A percentile compares a stretch with the other conserved stretches of the same genome.
phyloP scores from a whole-genome alignment of 768 basidiomycete species.

The Sistotremastrum niveocremeum region DNA sequence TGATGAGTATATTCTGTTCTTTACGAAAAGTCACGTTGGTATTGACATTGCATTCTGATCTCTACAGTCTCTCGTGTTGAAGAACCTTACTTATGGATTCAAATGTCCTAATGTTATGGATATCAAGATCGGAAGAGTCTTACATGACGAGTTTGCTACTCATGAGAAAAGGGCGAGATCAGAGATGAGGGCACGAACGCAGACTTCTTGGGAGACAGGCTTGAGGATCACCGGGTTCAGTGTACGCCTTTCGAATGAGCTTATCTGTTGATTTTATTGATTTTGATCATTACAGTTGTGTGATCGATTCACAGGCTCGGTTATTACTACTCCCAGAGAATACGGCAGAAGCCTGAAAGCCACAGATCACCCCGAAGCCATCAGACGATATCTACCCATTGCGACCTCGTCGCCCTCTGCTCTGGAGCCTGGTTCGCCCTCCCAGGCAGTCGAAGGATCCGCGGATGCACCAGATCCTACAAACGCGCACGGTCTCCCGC shows the following conservation, averaged over 20 bases:
- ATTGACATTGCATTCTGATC: conserved; percentile 2
- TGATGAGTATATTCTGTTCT: conserved; percentile 26
- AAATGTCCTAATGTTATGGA: conserved; percentile 78
- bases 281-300: conserved; percentile 40
- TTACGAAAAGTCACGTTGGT: not conserved
- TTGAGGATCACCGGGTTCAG: conserved; percentile 83
- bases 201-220: conserved; percentile 68
- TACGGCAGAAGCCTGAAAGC: conserved; percentile 69
- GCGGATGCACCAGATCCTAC: conserved; percentile 6
- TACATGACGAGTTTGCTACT: conserved; percentile 51
- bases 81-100: conserved; percentile 70
- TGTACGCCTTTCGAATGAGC: conserved; percentile 26
- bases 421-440: too few species aligned
- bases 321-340: conserved; percentile 51
- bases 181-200: conserved; percentile 50
- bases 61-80: conserved; percentile 65
- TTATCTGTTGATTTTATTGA: too few species aligned
- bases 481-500: conserved; percentile 40
- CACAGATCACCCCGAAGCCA: conserved; percentile 60
- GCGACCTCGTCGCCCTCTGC: conserved; percentile 8
- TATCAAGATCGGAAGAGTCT: conserved; percentile 81
- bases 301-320: conserved; percentile 40
- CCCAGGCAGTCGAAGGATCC: too few species aligned
- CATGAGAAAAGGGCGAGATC: conserved; percentile 71
- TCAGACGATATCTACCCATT: conserved; percentile 67